Conservation (phyloP, 768 basidiomycete species). For the Lactifluus rugatus region DNA sequence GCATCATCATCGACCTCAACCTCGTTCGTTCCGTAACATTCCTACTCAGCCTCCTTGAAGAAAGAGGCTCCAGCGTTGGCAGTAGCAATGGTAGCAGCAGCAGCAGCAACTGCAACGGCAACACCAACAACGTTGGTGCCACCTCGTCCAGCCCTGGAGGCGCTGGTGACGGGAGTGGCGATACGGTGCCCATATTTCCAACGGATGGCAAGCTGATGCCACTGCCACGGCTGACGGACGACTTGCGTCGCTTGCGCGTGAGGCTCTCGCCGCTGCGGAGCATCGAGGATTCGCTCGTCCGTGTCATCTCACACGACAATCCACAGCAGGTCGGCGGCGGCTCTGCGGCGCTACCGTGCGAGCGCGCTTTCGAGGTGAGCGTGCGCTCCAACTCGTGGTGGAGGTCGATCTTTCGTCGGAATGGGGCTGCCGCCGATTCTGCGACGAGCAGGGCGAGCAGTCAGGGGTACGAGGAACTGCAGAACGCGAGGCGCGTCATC, state of each 20-base stretch:
- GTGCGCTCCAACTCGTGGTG: conserved; percentile 40
- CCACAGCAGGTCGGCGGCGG: conserved; percentile 15
- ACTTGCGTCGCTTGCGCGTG: conserved; percentile 38
- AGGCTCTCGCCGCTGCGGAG: conserved; percentile 45
- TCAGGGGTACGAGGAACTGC: conserved; percentile 29
- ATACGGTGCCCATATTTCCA: conserved; percentile 1
- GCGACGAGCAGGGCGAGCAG: conserved; percentile 12
- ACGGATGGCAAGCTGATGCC: conserved; percentile 10
- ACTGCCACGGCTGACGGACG: conserved; percentile 19
- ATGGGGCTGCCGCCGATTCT: background rate
- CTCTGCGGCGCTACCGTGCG: conserved; percentile 22
- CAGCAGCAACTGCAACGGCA: background rate
- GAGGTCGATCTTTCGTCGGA: conserved; percentile 35
- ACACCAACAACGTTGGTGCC: background rate
- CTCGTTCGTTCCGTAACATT: conserved; percentile 46
- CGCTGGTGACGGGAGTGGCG: conserved; percentile 16
- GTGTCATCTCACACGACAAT: conserved; percentile 31
- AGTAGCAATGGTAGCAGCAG: conserved; percentile 12
- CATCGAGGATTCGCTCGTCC: conserved; percentile 43
- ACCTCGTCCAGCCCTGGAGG: conserved; percentile 17
- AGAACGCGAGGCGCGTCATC: conserved; percentile 37
- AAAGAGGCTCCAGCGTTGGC: background rate
- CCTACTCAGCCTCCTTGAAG: conserved; percentile 33
- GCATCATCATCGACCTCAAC: conserved; percentile 59
- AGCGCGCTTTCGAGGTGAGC: conserved; percentile 39